A percentile compares a stretch with the other conserved stretches of the same genome.
Evolutionary conservation across 352 stramenopile genomes (phyloP).

Genomic region (Phytophthora palmivora): DNA sequence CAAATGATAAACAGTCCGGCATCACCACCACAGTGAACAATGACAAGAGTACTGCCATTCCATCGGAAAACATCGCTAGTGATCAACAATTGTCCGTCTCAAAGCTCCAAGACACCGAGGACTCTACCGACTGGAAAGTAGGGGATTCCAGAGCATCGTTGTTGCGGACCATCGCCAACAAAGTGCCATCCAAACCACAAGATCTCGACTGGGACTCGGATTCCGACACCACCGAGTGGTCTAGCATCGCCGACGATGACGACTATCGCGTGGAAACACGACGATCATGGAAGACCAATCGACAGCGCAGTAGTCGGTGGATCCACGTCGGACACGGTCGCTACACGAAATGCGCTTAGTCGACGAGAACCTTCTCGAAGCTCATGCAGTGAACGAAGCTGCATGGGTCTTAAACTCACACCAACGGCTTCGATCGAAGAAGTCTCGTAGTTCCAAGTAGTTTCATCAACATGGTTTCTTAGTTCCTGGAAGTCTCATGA

Average conservation of each 20-base stretch:
- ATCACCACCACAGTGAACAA: neutral
- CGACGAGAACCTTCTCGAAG: neutral
- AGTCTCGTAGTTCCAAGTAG: neutral
- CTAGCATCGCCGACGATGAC: constrained; percentile 15
- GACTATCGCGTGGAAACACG: neutral
- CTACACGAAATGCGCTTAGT: neutral
- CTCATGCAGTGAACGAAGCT: neutral
- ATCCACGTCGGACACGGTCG: constrained; percentile 8
- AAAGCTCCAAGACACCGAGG: neutral
- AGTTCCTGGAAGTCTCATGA: constrained; percentile 1
- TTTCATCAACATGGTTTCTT: neutral
- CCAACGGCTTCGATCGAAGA: neutral
- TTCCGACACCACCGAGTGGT: constrained; percentile 17
- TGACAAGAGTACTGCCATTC: neutral
- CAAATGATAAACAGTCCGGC: neutral
- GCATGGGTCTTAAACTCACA: neutral
- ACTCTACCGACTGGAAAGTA: neutral
- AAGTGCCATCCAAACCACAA: neutral
- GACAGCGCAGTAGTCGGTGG: neutral
- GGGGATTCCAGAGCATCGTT: neutral
- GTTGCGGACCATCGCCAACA: neutral
- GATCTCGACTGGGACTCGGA: constrained; percentile 1
- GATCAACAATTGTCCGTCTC: neutral
- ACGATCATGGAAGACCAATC: neutral
- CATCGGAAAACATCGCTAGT: neutral